Base-by-base conservation (phyloP, 2,329 filamentous ascomycete species). In the Trichophyton verrucosum region DNA sequence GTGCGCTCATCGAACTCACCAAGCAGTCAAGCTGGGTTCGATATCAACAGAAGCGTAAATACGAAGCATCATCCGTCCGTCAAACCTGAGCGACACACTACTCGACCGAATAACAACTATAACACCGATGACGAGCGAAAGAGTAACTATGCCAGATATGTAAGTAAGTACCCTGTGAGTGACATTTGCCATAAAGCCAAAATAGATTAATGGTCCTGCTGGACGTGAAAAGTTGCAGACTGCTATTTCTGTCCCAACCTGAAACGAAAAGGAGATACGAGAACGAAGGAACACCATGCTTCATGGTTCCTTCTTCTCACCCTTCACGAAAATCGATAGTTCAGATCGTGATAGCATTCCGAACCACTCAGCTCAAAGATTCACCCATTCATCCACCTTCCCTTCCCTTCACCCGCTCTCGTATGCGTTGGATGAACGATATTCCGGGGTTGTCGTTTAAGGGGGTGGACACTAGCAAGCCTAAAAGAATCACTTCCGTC, bases 321-420 rank as follows among this genome's bases (percentile, higher is more conserved):
- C 17, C 27, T 55, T n/a, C 5, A 20, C 24, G 49, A 55, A 55
- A 55, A 55, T 27, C 49, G 49, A 55, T 55, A 55, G 49, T 55
- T 36, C 49, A 55, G 13, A 55, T 55, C 27, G 27, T 55, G 49
- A 27, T 49, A 27, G 9, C 46, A 15, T 27, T 27, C 24, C 13
- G 27, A 20, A 17, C 49, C 27, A 36, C 27, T 53, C 49, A 53
- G 24, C 49, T 22, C 27, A 51, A 27, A 62, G 53, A 36, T 40
- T 60, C 20, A 30, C 40, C 42, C 57, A 49, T 9, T 22, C 27
- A 33, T 51, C 62, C 20, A 58, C 13, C 22, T 42, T 30, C 58
- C 62, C 40, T 67, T 67, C 20, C 63, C 60, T 27, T 55, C 57
- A 27, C 27, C 24, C 30, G 24, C 33, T 36, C 30, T 36, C 49